Percentiles rank a stretch among this genome's conserved stretches.
Evolutionary conservation across 345 rosid genomes (phyloP).

Genomic region (Citrus mangshanensis): DNA sequence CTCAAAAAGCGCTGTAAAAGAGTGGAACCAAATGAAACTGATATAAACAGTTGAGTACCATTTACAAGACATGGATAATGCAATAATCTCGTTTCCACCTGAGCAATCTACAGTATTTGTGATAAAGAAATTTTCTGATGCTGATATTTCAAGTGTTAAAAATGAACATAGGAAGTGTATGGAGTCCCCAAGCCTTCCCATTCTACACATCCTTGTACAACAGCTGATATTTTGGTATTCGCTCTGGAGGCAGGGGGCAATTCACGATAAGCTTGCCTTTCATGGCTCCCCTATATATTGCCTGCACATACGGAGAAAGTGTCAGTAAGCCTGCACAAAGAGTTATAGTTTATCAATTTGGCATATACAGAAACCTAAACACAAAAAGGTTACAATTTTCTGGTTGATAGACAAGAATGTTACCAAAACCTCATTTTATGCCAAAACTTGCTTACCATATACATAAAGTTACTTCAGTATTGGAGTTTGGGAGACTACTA

Average conservation of each 20-base stretch:
- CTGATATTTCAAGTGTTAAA: not conserved
- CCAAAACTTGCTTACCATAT: not conserved
- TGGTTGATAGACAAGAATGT: not conserved
- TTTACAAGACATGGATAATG: not conserved
- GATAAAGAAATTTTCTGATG: not conserved
- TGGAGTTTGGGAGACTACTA: not conserved
- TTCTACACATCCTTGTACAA: constrained; percentile 63
- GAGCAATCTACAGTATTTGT: not conserved
- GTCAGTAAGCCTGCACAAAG: not conserved
- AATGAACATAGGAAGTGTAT: not conserved
- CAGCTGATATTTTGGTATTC: constrained; percentile 77
- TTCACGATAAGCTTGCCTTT: constrained; percentile 83
- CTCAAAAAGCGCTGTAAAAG: not conserved
- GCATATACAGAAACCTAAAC: not conserved
- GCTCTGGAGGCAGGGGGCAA: constrained; percentile 77
- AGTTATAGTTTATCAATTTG: not conserved
- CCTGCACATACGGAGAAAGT: constrained; percentile 36
- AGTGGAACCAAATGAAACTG: not conserved
- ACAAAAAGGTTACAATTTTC: not conserved
- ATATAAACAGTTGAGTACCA: not conserved
- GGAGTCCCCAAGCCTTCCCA: not conserved
- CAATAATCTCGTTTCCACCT: not conserved
- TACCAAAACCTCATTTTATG: not conserved
- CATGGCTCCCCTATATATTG: constrained; percentile 90
- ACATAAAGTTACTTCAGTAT: not conserved